Evolutionary conservation across 2,329 filamentous ascomycete species (phyloP).

Genomic region (Fusarium brachygibbosum): DNA sequence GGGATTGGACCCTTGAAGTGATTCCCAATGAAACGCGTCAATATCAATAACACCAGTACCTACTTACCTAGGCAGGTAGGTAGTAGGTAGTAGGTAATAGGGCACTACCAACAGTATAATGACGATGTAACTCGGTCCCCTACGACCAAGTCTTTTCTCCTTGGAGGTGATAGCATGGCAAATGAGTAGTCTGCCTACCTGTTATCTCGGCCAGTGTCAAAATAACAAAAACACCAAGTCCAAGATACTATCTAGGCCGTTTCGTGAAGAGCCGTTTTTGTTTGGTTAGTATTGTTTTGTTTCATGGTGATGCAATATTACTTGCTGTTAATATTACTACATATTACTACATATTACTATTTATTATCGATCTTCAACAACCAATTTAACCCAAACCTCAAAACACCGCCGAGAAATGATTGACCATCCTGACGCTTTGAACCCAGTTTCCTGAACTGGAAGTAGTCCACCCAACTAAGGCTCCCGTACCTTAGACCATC

Average conservation of each 20-base stretch:
- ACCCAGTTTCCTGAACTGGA: constrained; percentile 44
- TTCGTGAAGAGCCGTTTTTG: constrained; percentile 14
- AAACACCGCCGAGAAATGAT: constrained; percentile 37
- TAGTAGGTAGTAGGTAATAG: too few species aligned
- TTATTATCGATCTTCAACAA: constrained; percentile 31
- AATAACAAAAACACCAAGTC: constrained; percentile 1
- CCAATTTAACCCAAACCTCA: constrained; percentile 37
- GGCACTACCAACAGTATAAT: not conserved
- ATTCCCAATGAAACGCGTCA: constrained; percentile 27
- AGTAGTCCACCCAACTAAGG: constrained; percentile 38
- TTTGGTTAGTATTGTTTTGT: constrained; percentile 8
- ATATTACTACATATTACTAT: constrained; percentile 13
- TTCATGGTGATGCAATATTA: not conserved
- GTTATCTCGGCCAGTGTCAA: not conserved
- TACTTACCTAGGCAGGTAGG: not conserved
- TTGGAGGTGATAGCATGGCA: not conserved
- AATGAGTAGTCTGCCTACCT: not conserved
- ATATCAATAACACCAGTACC: not conserved
- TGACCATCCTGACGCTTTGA: constrained; percentile 39
- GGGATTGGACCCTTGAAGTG: constrained; percentile 34
- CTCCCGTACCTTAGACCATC: constrained; percentile 31
- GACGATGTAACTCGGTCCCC: not conserved
- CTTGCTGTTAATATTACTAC: constrained; percentile 9
- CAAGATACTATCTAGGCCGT: constrained; percentile 1
- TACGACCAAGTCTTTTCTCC: not conserved